These are phyloP conservation scores for Debaryomyces fabryi DNA, from an alignment of 1,139 yeast genomes.

Conservation along the genomic window DNA sequence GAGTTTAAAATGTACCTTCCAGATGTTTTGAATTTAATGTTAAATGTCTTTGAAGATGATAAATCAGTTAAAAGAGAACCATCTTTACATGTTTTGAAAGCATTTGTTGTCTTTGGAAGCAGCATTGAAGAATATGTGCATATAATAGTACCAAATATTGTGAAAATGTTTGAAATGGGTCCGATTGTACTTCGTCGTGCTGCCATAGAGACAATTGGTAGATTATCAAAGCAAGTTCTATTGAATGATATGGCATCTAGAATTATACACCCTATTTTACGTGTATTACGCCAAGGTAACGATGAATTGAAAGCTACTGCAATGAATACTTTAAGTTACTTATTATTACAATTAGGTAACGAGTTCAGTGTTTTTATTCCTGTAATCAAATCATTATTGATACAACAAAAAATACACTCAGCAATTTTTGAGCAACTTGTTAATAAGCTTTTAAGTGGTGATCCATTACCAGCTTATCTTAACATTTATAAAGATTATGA, in stretches of 20 bases:
- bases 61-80: conserved; percentile 64
- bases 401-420: conserved; percentile 67
- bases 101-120: conserved; percentile 87
- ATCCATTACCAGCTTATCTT: conserved; percentile 80
- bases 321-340: conserved; percentile 78
- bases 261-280: conserved; percentile 80
- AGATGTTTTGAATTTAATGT: conserved; percentile 70
- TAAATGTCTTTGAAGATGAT: conserved; percentile 80
- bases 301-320: conserved; percentile 68
- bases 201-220: conserved; percentile 85
- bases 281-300: conserved; percentile 62
- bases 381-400: conserved; percentile 71
- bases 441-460: conserved; percentile 78
- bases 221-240: conserved; percentile 71
- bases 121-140: conserved; percentile 89
- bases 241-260: conserved; percentile 89
- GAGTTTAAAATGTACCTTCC: conserved; percentile 88
- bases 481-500: conserved; percentile 72
- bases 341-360: conserved; percentile 77
- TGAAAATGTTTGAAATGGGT: conserved; percentile 76
- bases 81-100: conserved; percentile 75
- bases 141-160: conserved; percentile 81
- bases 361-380: conserved; percentile 91
- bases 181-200: conserved; percentile 62
- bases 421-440: conserved; percentile 81